Conservation (phyloP, 495 filamentous ascomycete species). For the Venustampulla echinocandica region DNA sequence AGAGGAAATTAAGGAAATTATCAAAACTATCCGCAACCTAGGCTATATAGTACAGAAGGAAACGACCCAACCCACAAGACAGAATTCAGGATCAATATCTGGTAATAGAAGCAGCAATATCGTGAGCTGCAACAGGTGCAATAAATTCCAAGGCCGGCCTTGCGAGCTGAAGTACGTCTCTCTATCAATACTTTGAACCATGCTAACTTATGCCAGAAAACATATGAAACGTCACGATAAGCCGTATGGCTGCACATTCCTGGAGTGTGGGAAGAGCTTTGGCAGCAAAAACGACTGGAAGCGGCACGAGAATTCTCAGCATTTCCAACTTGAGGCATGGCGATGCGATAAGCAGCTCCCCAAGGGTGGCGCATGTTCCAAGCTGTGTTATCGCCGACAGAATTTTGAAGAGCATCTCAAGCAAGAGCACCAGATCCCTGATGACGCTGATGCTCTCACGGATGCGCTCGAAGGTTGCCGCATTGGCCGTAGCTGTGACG, state of each 20-base stretch:
- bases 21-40: conserved; percentile 9
- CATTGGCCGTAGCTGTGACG: conserved; percentile 61
- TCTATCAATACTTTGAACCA: background rate
- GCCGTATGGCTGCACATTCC: conserved; percentile 82
- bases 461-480: conserved; percentile 42
- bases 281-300: conserved; percentile 98
- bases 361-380: conserved; percentile 38
- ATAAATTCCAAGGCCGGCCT: conserved; percentile 45
- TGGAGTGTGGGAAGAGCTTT: conserved; percentile 64
- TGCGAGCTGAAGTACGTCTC: conserved; percentile 64
- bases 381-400: conserved; percentile 52
- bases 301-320: conserved; percentile 84
- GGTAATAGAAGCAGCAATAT: conserved; percentile 29
- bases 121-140: conserved; percentile 45
- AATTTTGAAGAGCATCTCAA: conserved; percentile 51
- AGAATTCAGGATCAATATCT: conserved; percentile 17
- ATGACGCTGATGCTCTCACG: conserved; percentile 21
- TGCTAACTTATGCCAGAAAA: conserved; percentile 48
- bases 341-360: conserved; percentile 48
- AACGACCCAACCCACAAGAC: background rate
- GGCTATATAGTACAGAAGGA: conserved; percentile 17
- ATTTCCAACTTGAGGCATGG: conserved; percentile 68
- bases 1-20: conserved; percentile 14
- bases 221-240: conserved; percentile 79
- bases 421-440: conserved; percentile 40